phyloP scores from a whole-genome alignment of 495 filamentous ascomycete genomes.

The Sphaerosporella brunnea region DNA sequence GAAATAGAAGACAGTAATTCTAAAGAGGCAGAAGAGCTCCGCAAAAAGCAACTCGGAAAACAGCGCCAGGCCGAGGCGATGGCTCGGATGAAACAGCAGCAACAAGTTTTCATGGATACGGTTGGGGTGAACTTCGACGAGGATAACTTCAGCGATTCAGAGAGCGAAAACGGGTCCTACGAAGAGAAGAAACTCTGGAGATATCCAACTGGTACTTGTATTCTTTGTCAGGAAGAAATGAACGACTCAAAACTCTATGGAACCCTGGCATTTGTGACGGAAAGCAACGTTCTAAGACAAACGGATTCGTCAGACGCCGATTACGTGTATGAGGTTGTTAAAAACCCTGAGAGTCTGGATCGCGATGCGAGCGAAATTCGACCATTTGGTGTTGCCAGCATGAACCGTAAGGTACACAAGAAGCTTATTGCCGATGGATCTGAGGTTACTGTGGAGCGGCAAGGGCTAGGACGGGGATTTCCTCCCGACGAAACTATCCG shows the following conservation, averaged over 20 bases:
- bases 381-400: conserved; percentile 75
- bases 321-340: conserved; percentile 64
- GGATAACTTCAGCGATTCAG: conserved; percentile 66
- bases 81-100: conserved; percentile 93
- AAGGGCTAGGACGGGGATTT: conserved; percentile 79
- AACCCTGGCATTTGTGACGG: conserved; percentile 71
- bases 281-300: conserved; percentile 73
- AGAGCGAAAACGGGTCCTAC: conserved; percentile 45
- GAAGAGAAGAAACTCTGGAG: conserved; percentile 65
- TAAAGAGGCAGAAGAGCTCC: conserved; percentile 45
- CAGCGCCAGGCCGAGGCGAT: conserved; percentile 83
- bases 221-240: conserved; percentile 90
- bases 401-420: conserved; percentile 59
- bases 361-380: conserved; percentile 61
- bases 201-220: conserved; percentile 87
- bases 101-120: conserved; percentile 77
- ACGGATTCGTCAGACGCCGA: conserved; percentile 66
- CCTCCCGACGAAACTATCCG: conserved; percentile 43
- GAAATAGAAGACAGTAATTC: conserved; percentile 29
- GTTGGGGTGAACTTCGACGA: conserved; percentile 40
- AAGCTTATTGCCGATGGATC: conserved; percentile 57
- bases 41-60: conserved; percentile 73
- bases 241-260: conserved; percentile 78
- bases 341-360: conserved; percentile 64
- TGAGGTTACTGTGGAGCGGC: conserved; percentile 51